Base-by-base conservation (phyloP, 2,329 filamentous ascomycete genomes). In the Fusarium sp. region DNA sequence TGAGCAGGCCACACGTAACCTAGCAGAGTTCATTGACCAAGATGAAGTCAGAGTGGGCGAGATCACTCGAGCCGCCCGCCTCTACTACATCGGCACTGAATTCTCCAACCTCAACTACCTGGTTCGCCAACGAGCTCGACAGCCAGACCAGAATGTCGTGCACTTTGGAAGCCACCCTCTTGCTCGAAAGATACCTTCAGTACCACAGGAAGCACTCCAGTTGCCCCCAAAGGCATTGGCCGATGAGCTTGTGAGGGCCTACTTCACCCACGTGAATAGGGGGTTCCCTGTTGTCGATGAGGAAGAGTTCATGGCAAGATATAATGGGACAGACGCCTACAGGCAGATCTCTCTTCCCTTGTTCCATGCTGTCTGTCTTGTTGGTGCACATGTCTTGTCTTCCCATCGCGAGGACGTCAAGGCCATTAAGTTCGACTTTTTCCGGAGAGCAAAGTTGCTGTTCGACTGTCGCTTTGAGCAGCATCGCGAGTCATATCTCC, bases 91-190 rank as follows among this genome's bases (percentile, higher is more conserved):
- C 52, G 88, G 88, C 8, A 86, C 87, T 65, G 87, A 89, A 70
- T 84, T 88, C 68, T 90, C 88, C 37, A 90, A 89, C 68, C 83
- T 89, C 73, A 87, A 87, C 64, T 88, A 89, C 71, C 80, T 89
- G 47, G 85, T 89, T 32, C 85, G 86, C 14, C 87, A 89, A 69
- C 85, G 86, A 68, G 79, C 81, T 12, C 69, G 77, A 14, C 72
- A 78, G 47, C 63, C 75, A 22, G 67, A 79, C 14, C 74, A 78
- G 30, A 69, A 73, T 62, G 77, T 81, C 6, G 76, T 81, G 32
- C 84, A 85, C 71, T 84, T 82, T 50, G 76, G 76, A 30, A 83
- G 79, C 32, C 77, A 79, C 30, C 76, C 80, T 35, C 77, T 80
- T n/a, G 70, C 79, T 78, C 85, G 76, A 72, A 86, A 74, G 80